These are phyloP conservation scores for Wickerhamiella dianesei DNA, from an alignment of 805 yeast species.

Conservation along the genomic window DNA sequence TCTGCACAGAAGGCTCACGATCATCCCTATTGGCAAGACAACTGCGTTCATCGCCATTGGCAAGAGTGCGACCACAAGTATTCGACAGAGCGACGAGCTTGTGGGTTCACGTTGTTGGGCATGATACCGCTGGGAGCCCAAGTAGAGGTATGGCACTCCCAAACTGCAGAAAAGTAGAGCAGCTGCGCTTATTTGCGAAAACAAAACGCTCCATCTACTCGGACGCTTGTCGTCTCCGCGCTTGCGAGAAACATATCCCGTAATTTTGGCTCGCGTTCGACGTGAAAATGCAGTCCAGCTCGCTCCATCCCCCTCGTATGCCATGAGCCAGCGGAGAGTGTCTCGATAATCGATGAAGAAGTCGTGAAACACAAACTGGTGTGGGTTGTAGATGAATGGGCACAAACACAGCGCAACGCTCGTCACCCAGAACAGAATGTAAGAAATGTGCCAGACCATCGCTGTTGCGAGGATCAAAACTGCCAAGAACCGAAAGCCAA, in stretches of 20 bases:
- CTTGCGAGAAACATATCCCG: constrained; percentile 57
- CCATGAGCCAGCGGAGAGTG: constrained; percentile 54
- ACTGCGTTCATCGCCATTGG: constrained; percentile 17
- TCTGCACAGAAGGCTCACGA: background rate
- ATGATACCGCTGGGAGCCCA: constrained; percentile 49
- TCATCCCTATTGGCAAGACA: constrained; percentile 16
- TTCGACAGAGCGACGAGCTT: constrained; percentile 35
- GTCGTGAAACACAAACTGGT: constrained; percentile 81
- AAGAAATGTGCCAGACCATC: constrained; percentile 65
- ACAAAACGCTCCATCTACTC: constrained; percentile 49
- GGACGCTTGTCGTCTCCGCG: constrained; percentile 44
- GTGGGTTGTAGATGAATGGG: constrained; percentile 86
- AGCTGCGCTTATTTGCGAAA: constrained; percentile 58
- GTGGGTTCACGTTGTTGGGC: constrained; percentile 11
- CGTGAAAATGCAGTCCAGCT: constrained; percentile 56
- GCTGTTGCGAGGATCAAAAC: constrained; percentile 44
- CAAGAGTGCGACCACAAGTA: constrained; percentile 27
- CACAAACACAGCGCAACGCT: constrained; percentile 68
- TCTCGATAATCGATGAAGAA: constrained; percentile 82
- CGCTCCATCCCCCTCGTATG: constrained; percentile 43
- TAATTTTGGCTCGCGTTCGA: constrained; percentile 57
- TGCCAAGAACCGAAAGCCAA: constrained; percentile 41
- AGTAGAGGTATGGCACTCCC: constrained; percentile 47
- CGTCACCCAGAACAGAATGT: constrained; percentile 91
- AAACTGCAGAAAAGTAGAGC: constrained; percentile 44